Conservation (phyloP, 768 basidiomycete species). For the Boletus sp. region DNA sequence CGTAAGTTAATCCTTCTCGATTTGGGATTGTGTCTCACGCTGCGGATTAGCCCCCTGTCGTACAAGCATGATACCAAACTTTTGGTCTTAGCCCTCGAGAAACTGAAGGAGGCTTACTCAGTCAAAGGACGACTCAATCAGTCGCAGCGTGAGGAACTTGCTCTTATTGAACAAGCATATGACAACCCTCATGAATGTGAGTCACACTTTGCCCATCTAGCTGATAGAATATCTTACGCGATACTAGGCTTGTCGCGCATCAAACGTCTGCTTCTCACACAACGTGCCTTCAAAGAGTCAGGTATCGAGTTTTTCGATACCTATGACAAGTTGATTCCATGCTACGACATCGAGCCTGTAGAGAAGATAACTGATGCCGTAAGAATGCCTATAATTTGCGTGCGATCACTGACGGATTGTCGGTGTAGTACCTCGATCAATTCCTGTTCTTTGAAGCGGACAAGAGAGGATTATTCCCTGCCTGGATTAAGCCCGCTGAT, state of each 20-base stretch:
- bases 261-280: conserved; percentile 94
- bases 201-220: conserved; percentile 11
- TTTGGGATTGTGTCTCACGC: conserved; percentile 1
- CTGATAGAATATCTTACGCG: conserved; percentile 2
- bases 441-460: conserved; percentile 99
- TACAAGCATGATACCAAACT: conserved; percentile 99
- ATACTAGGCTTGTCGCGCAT: conserved; percentile 82
- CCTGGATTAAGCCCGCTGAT: conserved; percentile 99
- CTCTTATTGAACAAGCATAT: conserved; percentile 97
- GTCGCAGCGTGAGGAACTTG: conserved; percentile 96
- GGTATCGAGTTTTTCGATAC: conserved; percentile 98
- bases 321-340: conserved; percentile 97
- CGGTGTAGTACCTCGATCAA: conserved; percentile 82
- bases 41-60: conserved; percentile 68
- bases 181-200: conserved; percentile 98
- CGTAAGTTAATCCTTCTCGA: conserved; percentile 44
- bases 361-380: conserved; percentile 99
- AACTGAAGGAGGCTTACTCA: conserved; percentile 97
- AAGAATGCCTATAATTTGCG: conserved; percentile 28
- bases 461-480: conserved; percentile 96
- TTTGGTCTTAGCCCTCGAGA: conserved; percentile 93
- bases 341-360: conserved; percentile 98
- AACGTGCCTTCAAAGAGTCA: conserved; percentile 97
- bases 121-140: conserved; percentile 98
- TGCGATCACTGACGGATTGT: conserved; percentile 11